phyloP scores from a whole-genome alignment of 495 filamentous ascomycete species.

The Penicillium samsonianum region DNA sequence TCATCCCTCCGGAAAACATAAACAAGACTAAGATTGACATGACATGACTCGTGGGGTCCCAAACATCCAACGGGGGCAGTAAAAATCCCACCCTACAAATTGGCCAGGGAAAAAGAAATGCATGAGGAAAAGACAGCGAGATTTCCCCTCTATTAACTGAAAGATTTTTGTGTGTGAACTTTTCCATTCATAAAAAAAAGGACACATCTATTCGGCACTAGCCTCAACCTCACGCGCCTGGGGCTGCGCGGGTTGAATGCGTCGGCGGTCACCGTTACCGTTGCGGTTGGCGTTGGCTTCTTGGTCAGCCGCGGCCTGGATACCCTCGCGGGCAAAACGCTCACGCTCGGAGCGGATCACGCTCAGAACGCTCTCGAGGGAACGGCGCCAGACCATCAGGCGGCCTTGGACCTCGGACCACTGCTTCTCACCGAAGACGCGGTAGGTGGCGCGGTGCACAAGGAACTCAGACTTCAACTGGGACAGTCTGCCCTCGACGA shows the following conservation, averaged over 20 bases:
- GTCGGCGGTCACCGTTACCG: slow-evolving; percentile 37
- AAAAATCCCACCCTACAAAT: slow-evolving; percentile 29
- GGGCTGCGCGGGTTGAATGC: slow-evolving; percentile 33
- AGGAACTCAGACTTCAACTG: slow-evolving; percentile 91
- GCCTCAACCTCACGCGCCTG: slow-evolving; percentile 36
- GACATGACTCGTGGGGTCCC: slow-evolving; percentile 45
- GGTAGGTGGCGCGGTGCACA: slow-evolving; percentile 90
- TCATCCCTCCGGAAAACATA: slow-evolving; percentile 31
- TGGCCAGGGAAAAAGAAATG: slow-evolving; percentile 26
- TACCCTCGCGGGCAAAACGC: slow-evolving; percentile 53
- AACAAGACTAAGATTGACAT: slow-evolving; percentile 29
- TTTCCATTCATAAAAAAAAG: slow-evolving; percentile 24
- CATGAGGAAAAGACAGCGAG: slow-evolving; percentile 26
- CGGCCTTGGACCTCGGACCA: slow-evolving; percentile 91
- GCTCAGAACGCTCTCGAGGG: slow-evolving; percentile 69
- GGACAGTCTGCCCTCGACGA: slow-evolving; percentile 91
- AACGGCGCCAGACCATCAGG: slow-evolving; percentile 84
- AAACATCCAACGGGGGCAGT: slow-evolving; percentile 29
- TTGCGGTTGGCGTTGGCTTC: slow-evolving; percentile 35
- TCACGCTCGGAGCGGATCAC: slow-evolving; percentile 78
- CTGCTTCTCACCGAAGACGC: slow-evolving; percentile 96
- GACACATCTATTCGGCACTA: slow-evolving; percentile 32
- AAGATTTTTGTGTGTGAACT: slow-evolving; percentile 29
- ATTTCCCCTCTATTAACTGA: slow-evolving; percentile 32
- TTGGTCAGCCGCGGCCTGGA: slow-evolving; percentile 38